Evolutionary conservation across 2,329 filamentous ascomycete genomes (phyloP).

Genomic region (Fusarium luffae): DNA sequence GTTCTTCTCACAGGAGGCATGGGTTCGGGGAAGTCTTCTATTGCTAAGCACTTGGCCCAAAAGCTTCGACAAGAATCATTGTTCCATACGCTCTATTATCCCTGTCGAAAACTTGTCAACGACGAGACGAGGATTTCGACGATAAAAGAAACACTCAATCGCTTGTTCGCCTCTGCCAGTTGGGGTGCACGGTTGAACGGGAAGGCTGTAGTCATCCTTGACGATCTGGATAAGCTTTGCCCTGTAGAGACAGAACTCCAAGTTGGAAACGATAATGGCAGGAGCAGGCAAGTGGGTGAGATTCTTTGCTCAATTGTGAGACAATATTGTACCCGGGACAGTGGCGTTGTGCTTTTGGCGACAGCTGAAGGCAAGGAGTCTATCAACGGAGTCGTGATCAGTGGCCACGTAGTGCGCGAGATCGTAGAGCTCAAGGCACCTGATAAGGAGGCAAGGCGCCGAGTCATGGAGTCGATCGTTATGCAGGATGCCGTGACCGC

Average conservation of each 20-base stretch:
- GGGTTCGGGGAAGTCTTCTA: slow-evolving; percentile 88
- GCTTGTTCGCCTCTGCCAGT: slow-evolving; percentile 86
- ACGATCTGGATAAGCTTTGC: slow-evolving; percentile 93
- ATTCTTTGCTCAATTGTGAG: slow-evolving; percentile 83
- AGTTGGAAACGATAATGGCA: slow-evolving; percentile 90
- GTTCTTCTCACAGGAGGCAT: slow-evolving; percentile 89
- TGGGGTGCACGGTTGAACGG: slow-evolving; percentile 93
- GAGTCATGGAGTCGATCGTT: slow-evolving; percentile 84
- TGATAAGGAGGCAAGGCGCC: slow-evolving; percentile 87
- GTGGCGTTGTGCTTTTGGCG: slow-evolving; percentile 85
- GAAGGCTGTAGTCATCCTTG: slow-evolving; percentile 84
- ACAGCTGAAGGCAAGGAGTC: slow-evolving; percentile 95
- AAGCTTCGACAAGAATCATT: slow-evolving; percentile 77
- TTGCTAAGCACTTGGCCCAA: slow-evolving; percentile 80
- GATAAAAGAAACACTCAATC: slow-evolving; percentile 87
- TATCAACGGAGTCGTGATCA: slow-evolving; percentile 88
- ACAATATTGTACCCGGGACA: slow-evolving; percentile 84
- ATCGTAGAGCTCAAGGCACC: slow-evolving; percentile 91
- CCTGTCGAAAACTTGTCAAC: slow-evolving; percentile 86
- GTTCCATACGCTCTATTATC: slow-evolving; percentile 86
- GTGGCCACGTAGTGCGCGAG: slow-evolving; percentile 91
- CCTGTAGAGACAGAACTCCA: slow-evolving; percentile 94
- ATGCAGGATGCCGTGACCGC: slow-evolving; percentile 61
- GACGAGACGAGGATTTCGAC: slow-evolving; percentile 90
- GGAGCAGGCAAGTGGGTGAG: slow-evolving; percentile 93